phyloP scores from a whole-genome alignment of 2,329 filamentous ascomycete species.

The Neoscytalidium dimidiatum region DNA sequence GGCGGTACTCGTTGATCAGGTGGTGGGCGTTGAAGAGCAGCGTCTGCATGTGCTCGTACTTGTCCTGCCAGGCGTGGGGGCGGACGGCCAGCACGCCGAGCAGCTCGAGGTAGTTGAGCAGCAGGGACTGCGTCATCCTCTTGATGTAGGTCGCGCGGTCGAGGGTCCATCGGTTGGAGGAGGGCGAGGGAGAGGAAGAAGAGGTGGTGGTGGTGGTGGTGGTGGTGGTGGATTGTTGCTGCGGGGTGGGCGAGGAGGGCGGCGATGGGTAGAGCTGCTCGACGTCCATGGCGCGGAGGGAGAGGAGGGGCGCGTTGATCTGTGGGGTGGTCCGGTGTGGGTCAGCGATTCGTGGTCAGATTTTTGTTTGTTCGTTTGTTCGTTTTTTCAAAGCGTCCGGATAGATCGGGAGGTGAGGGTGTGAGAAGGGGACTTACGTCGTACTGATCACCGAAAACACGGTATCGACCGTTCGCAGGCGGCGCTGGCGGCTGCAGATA shows the following conservation, averaged over 20 bases:
- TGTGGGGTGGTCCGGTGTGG: conserved; percentile 23
- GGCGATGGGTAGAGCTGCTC: conserved; percentile 65
- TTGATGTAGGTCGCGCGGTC: conserved; percentile 66
- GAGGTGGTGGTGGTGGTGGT: neutral
- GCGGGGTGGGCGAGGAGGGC: conserved; percentile 26
- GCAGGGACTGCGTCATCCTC: conserved; percentile 76
- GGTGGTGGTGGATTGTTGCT: conserved; percentile 45
- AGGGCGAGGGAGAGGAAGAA: conserved; percentile 37
- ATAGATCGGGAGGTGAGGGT: neutral
- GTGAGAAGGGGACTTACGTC: neutral
- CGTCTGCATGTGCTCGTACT: conserved; percentile 76
- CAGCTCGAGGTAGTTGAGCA: conserved; percentile 88
- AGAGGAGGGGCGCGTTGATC: conserved; percentile 62
- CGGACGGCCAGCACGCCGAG: conserved; percentile 69
- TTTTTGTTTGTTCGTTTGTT: neutral
- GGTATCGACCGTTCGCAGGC: conserved; percentile 70
- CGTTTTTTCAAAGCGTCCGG: neutral
- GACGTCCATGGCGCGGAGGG: conserved; percentile 70
- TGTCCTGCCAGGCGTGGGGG: conserved; percentile 65
- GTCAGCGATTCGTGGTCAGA: neutral
- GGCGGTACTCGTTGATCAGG: conserved; percentile 89
- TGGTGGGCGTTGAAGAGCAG: conserved; percentile 91
- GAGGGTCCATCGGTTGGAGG: conserved; percentile 53
- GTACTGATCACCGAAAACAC: conserved; percentile 62
- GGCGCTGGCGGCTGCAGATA: conserved; percentile 80